phyloP scores from a whole-genome alignment of 495 filamentous ascomycete genomes.

The Venustampulla echinocandica region DNA sequence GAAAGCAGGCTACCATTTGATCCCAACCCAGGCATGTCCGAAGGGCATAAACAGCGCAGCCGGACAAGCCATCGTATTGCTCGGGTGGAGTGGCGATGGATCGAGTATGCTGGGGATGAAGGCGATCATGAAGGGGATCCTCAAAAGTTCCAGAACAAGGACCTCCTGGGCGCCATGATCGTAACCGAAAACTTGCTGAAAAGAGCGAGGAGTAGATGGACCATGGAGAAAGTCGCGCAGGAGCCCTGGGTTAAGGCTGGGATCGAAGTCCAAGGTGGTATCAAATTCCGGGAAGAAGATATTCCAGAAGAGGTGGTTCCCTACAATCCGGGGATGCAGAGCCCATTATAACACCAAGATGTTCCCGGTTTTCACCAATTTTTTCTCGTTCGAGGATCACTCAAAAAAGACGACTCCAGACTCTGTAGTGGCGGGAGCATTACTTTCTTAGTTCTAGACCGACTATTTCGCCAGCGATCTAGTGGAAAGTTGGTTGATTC shows the following conservation, averaged over 20 bases:
- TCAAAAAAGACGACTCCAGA: no score
- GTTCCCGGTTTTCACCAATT: no score
- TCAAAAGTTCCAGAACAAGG: constrained; percentile 44
- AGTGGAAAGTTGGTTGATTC: no score
- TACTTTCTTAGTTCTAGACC: no score
- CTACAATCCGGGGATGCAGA: constrained; percentile 3
- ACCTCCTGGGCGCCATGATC: constrained; percentile 62
- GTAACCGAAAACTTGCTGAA: constrained; percentile 78
- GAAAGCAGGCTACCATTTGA: constrained; percentile 91
- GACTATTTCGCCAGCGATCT: no score
- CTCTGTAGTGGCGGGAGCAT: no score
- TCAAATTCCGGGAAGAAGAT: constrained; percentile 62
- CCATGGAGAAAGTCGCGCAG: constrained; percentile 58
- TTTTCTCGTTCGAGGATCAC: no score
- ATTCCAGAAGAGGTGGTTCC: constrained; percentile 37
- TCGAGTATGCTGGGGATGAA: constrained; percentile 65
- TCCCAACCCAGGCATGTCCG: constrained; percentile 62
- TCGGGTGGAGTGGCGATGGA: constrained; percentile 89
- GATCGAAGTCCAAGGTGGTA: constrained; percentile 60
- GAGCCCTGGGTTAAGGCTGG: constrained; percentile 69
- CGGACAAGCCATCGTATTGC: constrained; percentile 90
- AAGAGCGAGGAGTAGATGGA: constrained; percentile 66
- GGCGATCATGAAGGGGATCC: constrained; percentile 51
- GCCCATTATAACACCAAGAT: constrained; percentile 13
- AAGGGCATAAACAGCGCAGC: constrained; percentile 60